Percentiles rank a stretch among this genome's conserved stretches.
Conservation (phyloP, 2,329 filamentous ascomycete genomes). For the Aspergillus fructus region DNA sequence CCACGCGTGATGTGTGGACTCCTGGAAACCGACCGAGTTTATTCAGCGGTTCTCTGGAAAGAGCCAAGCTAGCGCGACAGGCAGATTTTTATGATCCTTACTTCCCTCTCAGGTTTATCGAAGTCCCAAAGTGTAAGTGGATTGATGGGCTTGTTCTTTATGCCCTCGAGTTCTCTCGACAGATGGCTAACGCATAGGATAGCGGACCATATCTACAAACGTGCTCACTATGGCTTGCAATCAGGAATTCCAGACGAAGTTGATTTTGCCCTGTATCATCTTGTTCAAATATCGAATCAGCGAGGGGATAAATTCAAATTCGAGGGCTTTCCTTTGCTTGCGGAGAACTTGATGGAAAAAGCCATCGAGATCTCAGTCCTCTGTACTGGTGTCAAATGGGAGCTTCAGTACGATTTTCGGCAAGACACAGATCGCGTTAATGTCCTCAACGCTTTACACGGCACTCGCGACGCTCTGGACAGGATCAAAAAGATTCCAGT, state of each 20-base stretch:
- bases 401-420: slow-evolving; percentile 65
- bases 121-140: slow-evolving; percentile 38
- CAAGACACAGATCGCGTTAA: slow-evolving; percentile 55
- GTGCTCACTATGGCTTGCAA: slow-evolving; percentile 78
- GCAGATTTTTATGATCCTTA: slow-evolving; percentile 42
- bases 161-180: background rate
- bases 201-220: slow-evolving; percentile 73
- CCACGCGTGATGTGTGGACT: slow-evolving; percentile 41
- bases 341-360: slow-evolving; percentile 84
- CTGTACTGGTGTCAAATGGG: slow-evolving; percentile 82
- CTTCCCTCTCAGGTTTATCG: slow-evolving; percentile 35
- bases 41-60: slow-evolving; percentile 28
- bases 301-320: slow-evolving; percentile 95
- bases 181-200: slow-evolving; percentile 16
- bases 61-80: slow-evolving; percentile 31
- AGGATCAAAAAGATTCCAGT: slow-evolving; percentile 65
- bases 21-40: slow-evolving; percentile 44
- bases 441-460: slow-evolving; percentile 63
- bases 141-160: background rate
- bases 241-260: slow-evolving; percentile 79
- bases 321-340: slow-evolving; percentile 83
- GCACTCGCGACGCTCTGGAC: slow-evolving; percentile 70
- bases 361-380: slow-evolving; percentile 73
- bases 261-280: slow-evolving; percentile 86
- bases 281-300: slow-evolving; percentile 94